Evolutionary conservation across 345 rosid species (phyloP).

Genomic region (Noccaea bulbosa): DNA sequence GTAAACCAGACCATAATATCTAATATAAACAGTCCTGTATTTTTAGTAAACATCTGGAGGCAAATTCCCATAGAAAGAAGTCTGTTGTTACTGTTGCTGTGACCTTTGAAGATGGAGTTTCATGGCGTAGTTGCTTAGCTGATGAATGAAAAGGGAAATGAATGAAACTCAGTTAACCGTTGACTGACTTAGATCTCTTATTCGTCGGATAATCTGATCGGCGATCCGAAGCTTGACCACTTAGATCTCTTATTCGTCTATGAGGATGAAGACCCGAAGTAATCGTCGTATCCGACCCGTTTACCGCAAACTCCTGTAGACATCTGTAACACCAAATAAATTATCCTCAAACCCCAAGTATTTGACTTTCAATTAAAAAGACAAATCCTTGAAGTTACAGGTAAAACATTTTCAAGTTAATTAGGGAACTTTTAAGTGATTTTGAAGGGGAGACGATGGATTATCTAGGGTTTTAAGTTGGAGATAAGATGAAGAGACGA

Average conservation of each 20-base stretch:
- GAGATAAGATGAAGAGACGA: slow-evolving; percentile 4
- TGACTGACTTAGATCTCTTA: too few relatives aligned
- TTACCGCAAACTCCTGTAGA: slow-evolving; percentile 63
- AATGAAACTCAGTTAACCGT: slow-evolving; percentile 17
- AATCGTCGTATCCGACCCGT: slow-evolving; percentile 57
- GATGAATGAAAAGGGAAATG: slow-evolving; percentile 23
- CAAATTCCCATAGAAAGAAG: slow-evolving; percentile 44
- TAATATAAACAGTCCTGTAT: neutral
- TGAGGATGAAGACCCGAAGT: slow-evolving; percentile 53
- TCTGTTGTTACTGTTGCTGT: slow-evolving; percentile 44
- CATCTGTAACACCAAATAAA: slow-evolving; percentile 36
- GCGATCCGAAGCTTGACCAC: slow-evolving; percentile 53
- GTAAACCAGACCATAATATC: too few relatives aligned
- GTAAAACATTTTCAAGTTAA: neutral
- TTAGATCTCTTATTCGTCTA: slow-evolving; percentile 55
- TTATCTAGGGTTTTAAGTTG: slow-evolving; percentile 10
- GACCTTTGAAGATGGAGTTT: slow-evolving; percentile 58
- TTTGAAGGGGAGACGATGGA: neutral
- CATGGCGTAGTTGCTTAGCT: slow-evolving; percentile 56
- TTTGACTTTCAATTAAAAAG: slow-evolving; percentile 10
- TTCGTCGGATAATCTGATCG: slow-evolving; percentile 43
- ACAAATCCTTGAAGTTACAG: neutral
- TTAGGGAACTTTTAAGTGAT: neutral
- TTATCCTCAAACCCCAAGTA: slow-evolving; percentile 37
- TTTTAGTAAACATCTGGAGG: slow-evolving; percentile 37